A percentile compares a stretch with the other conserved stretches of the same genome.
Evolutionary conservation across 345 rosid species (phyloP).

Genomic region (Hibiscus trionum): DNA sequence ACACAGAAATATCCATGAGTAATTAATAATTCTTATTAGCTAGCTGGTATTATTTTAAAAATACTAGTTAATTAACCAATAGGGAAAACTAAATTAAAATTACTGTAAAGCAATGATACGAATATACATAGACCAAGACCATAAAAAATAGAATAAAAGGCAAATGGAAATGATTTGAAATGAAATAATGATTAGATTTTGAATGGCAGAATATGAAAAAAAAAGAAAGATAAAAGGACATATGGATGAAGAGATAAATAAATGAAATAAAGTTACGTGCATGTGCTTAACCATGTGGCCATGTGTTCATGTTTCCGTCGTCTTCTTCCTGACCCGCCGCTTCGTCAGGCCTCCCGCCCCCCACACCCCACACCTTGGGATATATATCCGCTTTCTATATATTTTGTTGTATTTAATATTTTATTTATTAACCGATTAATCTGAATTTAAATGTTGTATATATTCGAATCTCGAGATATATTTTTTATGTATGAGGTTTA

Average conservation of each 20-base stretch:
- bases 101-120: not conserved
- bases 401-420: too few relatives aligned
- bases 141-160: not conserved
- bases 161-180: not conserved
- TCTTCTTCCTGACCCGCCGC: slow-evolving; percentile 15
- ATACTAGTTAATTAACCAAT: too few relatives aligned
- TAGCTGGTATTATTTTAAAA: slow-evolving; percentile 14
- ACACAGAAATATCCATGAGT: not conserved
- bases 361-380: not conserved
- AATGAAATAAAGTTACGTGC: not conserved
- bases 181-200: not conserved
- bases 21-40: slow-evolving; percentile 15
- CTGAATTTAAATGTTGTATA: too few relatives aligned
- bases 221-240: too few relatives aligned
- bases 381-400: not conserved
- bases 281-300: slow-evolving; percentile 56
- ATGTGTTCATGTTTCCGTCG: slow-evolving; percentile 33
- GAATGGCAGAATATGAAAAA: not conserved
- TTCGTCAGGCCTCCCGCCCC: not conserved
- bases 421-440: too few relatives aligned
- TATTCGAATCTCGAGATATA: too few relatives aligned
- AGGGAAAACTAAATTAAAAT: not conserved
- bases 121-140: not conserved
- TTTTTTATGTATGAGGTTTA: too few relatives aligned
- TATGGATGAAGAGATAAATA: too few relatives aligned